A percentile compares a stretch with the other conserved stretches of the same genome.
Conservation (phyloP, 2,329 filamentous ascomycete genomes). For the Trematosphaeria pertusa region DNA sequence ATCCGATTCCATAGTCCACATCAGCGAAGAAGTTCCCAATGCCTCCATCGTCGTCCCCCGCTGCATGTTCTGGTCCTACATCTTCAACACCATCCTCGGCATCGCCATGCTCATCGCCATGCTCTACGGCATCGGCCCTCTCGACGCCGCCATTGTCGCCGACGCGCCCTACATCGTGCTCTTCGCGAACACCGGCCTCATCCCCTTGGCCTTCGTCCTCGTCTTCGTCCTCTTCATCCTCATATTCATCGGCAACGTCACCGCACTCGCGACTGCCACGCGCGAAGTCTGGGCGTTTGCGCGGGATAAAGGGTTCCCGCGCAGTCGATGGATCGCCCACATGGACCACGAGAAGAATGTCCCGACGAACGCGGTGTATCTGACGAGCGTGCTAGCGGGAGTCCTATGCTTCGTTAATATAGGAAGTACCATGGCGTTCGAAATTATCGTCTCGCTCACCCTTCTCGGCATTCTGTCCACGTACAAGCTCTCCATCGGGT, state of each 20-base stretch:
- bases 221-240: conserved; percentile 17
- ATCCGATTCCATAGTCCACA: conserved; percentile 11
- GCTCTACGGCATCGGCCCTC: conserved; percentile 9
- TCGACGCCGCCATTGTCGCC: conserved; percentile 18
- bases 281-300: conserved; percentile 24
- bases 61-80: conserved; percentile 22
- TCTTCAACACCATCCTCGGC: conserved; percentile 17
- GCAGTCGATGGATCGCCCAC: conserved; percentile 12
- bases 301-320: conserved; percentile 21
- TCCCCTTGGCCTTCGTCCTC: conserved; percentile 10
- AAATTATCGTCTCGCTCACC: conserved; percentile 8
- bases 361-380: conserved; percentile 18
- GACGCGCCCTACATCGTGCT: conserved; percentile 16
- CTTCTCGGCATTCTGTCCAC: conserved; percentile 7
- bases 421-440: conserved; percentile 38
- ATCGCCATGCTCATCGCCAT: conserved; percentile 28
- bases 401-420: conserved; percentile 56
- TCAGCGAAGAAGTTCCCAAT: conserved; percentile 28
- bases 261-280: conserved; percentile 17
- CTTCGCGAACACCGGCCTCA: conserved; percentile 16
- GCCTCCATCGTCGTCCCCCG: conserved; percentile 29
- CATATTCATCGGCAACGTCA: conserved; percentile 19
- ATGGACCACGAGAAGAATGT: conserved; percentile 16
- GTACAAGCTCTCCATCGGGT: conserved; percentile 50
- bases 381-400: conserved; percentile 14